A percentile compares a stretch with the other conserved stretches of the same genome.
Evolutionary conservation across 2,329 filamentous ascomycete species (phyloP).

Genomic region (Chaetomiaceae sp.): DNA sequence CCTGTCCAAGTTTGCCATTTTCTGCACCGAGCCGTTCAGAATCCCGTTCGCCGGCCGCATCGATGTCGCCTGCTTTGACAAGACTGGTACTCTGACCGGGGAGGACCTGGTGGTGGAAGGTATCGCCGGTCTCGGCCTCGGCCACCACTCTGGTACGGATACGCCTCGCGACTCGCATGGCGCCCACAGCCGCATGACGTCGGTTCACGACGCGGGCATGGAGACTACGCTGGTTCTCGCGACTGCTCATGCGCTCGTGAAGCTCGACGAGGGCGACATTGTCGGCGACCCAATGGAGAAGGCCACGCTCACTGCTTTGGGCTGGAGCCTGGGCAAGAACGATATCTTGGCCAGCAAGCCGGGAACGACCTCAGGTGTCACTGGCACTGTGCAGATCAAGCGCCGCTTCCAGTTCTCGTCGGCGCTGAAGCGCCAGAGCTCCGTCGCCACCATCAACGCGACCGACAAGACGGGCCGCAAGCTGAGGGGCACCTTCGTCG

Average conservation of each 20-base stretch:
- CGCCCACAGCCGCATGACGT: slow-evolving; percentile 73
- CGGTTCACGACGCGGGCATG: slow-evolving; percentile 64
- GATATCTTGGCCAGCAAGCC: slow-evolving; percentile 73
- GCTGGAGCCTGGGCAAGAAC: slow-evolving; percentile 88
- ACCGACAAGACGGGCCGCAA: slow-evolving; percentile 72
- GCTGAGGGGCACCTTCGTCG: slow-evolving; percentile 81
- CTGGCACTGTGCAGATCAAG: slow-evolving; percentile 86
- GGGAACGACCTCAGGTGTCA: slow-evolving; percentile 44
- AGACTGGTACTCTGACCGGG: slow-evolving; percentile 93
- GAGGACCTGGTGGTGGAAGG: slow-evolving; percentile 97
- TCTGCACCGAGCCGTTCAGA: slow-evolving; percentile 97
- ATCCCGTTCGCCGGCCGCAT: slow-evolving; percentile 95
- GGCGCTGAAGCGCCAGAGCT: slow-evolving; percentile 90
- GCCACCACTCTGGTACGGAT: slow-evolving; percentile 60
- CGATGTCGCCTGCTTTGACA: slow-evolving; percentile 96
- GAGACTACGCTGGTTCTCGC: slow-evolving; percentile 91
- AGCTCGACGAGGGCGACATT: slow-evolving; percentile 92
- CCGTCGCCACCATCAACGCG: slow-evolving; percentile 76
- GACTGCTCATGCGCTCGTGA: slow-evolving; percentile 91
- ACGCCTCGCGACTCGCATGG: slow-evolving; percentile 69
- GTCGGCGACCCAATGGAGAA: slow-evolving; percentile 99
- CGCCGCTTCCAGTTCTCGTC: slow-evolving; percentile 98
- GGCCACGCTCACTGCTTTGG: slow-evolving; percentile 81
- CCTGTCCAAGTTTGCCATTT: slow-evolving; percentile 91
- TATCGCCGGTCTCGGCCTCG: slow-evolving; percentile 81